Conservation (phyloP, 2,329 filamentous ascomycete species). For the Helotiales sp. region DNA sequence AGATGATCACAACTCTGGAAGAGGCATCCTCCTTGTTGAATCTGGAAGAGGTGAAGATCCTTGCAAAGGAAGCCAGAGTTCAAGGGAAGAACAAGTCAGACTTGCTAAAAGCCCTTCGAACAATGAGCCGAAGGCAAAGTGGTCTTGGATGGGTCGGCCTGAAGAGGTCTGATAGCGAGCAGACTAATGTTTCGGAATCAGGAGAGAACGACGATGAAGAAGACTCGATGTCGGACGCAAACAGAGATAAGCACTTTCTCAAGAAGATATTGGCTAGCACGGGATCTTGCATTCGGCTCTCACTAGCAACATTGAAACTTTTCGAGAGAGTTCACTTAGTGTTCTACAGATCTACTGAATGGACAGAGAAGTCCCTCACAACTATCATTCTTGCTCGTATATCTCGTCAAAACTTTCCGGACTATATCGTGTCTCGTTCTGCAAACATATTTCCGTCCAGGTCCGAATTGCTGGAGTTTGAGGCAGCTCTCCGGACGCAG, state of each 20-base stretch:
- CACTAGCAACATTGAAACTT: constrained; percentile 68
- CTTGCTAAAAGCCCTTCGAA: constrained; percentile 71
- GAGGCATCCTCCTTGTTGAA: constrained; percentile 79
- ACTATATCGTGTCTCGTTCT: constrained; percentile 87
- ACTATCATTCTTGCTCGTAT: constrained; percentile 94
- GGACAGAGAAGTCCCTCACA: constrained; percentile 95
- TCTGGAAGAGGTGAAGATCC: constrained; percentile 81
- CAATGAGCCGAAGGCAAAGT: constrained; percentile 71
- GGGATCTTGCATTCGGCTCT: constrained; percentile 82
- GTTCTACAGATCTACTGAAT: constrained; percentile 93
- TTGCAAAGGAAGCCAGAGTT: constrained; percentile 85
- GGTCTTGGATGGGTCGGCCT: constrained; percentile 71
- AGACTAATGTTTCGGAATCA: constrained; percentile 53
- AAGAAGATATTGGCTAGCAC: constrained; percentile 75
- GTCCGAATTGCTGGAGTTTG: constrained; percentile 78
- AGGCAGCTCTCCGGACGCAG: constrained; percentile 80
- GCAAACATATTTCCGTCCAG: constrained; percentile 85
- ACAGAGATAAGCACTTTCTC: constrained; percentile 73
- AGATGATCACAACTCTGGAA: constrained; percentile 73
- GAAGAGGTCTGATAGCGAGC: constrained; percentile 48
- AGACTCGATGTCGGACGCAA: constrained; percentile 39
- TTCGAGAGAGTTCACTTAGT: constrained; percentile 95
- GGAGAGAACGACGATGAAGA: constrained; percentile 44
- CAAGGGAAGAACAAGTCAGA: constrained; percentile 87
- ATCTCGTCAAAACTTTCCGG: constrained; percentile 80